Conservation (phyloP, 2,329 filamentous ascomycete genomes). For the Penicillium paneum region DNA sequence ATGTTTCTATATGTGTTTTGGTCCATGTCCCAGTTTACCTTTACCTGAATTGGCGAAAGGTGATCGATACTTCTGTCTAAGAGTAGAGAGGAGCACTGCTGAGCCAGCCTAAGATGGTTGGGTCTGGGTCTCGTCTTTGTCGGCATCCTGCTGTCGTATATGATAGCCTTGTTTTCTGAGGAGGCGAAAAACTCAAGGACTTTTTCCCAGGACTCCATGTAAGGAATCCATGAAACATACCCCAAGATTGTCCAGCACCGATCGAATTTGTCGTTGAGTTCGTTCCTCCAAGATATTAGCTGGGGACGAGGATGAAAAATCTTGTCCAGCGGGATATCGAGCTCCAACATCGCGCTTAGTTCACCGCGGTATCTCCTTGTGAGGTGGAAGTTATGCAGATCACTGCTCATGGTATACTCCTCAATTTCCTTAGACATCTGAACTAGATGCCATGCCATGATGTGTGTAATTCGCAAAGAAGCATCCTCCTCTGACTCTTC, state of each 20-base stretch:
- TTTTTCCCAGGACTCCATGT: not conserved
- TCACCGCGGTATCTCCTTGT: not conserved
- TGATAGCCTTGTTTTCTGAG: not conserved
- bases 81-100: not conserved
- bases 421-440: not conserved
- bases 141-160: not conserved
- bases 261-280: not conserved
- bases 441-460: not conserved
- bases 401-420: not conserved
- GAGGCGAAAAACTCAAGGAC: not conserved
- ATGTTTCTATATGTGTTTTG: not conserved
- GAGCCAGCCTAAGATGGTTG: not conserved
- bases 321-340: not conserved
- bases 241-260: not conserved
- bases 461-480: not conserved
- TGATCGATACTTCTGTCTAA: accelerated
- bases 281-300: not conserved
- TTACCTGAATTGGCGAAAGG: not conserved
- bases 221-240: not conserved
- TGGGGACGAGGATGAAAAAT: not conserved
- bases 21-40: not conserved
- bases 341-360: not conserved
- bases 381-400: not conserved
- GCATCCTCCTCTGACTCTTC: not conserved
- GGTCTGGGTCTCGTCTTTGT: not conserved